These are phyloP conservation scores for Biancaea sappan DNA, from an alignment of 306 rosid genomes.

Conservation along the genomic window DNA sequence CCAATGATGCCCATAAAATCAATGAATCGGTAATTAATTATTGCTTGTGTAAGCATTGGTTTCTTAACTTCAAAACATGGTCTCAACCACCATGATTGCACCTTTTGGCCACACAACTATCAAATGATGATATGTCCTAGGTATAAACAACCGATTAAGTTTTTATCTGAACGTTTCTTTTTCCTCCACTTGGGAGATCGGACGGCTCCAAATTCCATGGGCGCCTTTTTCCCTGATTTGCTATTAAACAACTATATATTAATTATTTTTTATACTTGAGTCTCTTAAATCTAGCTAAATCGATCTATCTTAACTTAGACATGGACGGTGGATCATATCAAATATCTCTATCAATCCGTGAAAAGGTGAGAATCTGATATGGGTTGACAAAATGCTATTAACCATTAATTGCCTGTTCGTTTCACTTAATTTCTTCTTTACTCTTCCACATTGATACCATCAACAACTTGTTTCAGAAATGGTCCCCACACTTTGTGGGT, in stretches of 20 bases:
- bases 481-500: background rate
- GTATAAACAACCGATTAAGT: background rate
- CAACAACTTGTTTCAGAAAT: background rate
- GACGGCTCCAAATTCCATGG: background rate
- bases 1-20: constrained; percentile 2
- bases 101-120: constrained; percentile 32
- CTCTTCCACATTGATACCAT: constrained; percentile 13
- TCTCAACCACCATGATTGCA: constrained; percentile 45
- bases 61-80: constrained; percentile 50
- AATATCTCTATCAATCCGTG: constrained; percentile 30
- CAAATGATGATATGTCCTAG: constrained; percentile 10
- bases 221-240: background rate
- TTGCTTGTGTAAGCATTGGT: constrained; percentile 39
- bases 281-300: background rate
- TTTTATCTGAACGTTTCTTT: background rate
- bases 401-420: constrained; percentile 12
- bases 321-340: constrained; percentile 4
- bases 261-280: background rate
- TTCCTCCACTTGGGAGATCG: constrained; percentile 2
- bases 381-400: constrained; percentile 33
- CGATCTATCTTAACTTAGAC: background rate
- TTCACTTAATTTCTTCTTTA: constrained; percentile 14
- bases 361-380: constrained; percentile 32
- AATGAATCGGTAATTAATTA: background rate
- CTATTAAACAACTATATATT: background rate